These are phyloP conservation scores for Mycena crocata DNA, from an alignment of 768 basidiomycete species.

Conservation along the genomic window DNA sequence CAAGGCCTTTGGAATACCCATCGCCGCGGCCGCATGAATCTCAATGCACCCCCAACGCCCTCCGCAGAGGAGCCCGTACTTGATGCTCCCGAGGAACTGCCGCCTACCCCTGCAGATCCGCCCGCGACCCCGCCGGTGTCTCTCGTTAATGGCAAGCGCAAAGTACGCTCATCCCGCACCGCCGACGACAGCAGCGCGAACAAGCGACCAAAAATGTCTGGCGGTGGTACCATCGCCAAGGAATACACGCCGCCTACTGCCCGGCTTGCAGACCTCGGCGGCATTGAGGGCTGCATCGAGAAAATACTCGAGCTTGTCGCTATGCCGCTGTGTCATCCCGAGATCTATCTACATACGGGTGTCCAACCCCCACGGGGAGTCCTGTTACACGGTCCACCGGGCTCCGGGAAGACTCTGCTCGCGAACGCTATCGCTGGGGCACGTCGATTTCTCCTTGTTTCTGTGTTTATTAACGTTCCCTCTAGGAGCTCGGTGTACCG, in stretches of 20 bases:
- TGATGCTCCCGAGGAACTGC: conserved; percentile 33
- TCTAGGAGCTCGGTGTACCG: conserved; percentile 89
- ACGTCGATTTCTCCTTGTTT: conserved; percentile 29
- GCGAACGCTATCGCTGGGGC: conserved; percentile 97
- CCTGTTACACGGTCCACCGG: conserved; percentile 93
- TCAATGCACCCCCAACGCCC: conserved; percentile 58
- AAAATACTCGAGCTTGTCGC: conserved; percentile 97
- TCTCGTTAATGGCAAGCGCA: conserved; percentile 68
- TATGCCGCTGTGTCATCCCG: conserved; percentile 94
- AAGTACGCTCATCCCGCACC: conserved; percentile 64
- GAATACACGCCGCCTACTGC: conserved; percentile 80
- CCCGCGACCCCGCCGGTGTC: conserved; percentile 28
- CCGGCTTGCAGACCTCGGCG: conserved; percentile 88
- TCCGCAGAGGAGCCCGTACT: conserved; percentile 37
- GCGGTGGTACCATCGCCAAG: conserved; percentile 58
- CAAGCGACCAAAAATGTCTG: conserved; percentile 67
- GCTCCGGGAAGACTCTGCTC: conserved; percentile 95
- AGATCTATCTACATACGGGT: conserved; percentile 94
- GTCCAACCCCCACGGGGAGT: conserved; percentile 94
- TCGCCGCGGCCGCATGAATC: conserved; percentile 72
- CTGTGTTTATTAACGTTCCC: conserved; percentile 13
- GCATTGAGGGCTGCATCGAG: conserved; percentile 86
- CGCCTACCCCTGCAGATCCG: conserved; percentile 24
- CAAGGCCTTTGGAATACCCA: conserved; percentile 83
- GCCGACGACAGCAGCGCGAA: conserved; percentile 57